phyloP scores from a whole-genome alignment of 2,329 filamentous ascomycete genomes.

The Tetracladium maxilliforme region DNA sequence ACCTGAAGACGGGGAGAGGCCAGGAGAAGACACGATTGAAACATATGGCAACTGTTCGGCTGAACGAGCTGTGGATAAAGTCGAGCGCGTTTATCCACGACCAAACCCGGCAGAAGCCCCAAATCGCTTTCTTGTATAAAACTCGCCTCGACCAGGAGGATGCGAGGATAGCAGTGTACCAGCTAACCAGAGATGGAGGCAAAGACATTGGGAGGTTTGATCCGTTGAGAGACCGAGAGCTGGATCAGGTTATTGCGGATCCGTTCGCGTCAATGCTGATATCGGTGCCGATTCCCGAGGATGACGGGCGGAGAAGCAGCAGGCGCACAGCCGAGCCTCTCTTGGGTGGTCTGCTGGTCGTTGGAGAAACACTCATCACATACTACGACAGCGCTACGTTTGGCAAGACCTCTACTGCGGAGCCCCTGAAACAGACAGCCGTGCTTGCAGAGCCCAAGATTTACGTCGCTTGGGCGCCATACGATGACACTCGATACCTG shows the following conservation, averaged over 20 bases:
- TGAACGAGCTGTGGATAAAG: conserved; percentile 52
- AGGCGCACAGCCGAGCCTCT: conserved; percentile 32
- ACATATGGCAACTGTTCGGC: too few species aligned
- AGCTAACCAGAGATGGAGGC: too few species aligned
- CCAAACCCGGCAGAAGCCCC: conserved; percentile 35
- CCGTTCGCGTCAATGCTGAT: conserved; percentile 45
- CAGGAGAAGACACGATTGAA: too few species aligned
- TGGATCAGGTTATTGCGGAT: conserved; percentile 36
- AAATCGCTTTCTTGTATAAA: conserved; percentile 50
- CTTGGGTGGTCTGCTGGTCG: conserved; percentile 55
- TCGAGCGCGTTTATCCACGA: conserved; percentile 52
- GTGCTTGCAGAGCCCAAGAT: conserved; percentile 61
- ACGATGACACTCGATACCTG: conserved; percentile 72
- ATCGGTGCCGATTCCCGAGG: conserved; percentile 38
- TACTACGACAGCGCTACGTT: conserved; percentile 73
- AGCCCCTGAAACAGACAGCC: conserved; percentile 51
- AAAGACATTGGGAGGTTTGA: conserved; percentile 40
- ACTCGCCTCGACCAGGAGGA: conserved; percentile 40
- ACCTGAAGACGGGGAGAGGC: conserved; percentile 36
- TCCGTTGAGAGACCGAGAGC: conserved; percentile 35
- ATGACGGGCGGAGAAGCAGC: conserved; percentile 37
- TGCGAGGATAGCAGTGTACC: conserved; percentile 39
- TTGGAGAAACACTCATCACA: conserved; percentile 67
- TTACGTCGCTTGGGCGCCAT: conserved; percentile 82
- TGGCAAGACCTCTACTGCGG: conserved; percentile 9